Evolutionary conservation across 257 asterid species (phyloP).

Genomic region (Gynochthodes officinalis): DNA sequence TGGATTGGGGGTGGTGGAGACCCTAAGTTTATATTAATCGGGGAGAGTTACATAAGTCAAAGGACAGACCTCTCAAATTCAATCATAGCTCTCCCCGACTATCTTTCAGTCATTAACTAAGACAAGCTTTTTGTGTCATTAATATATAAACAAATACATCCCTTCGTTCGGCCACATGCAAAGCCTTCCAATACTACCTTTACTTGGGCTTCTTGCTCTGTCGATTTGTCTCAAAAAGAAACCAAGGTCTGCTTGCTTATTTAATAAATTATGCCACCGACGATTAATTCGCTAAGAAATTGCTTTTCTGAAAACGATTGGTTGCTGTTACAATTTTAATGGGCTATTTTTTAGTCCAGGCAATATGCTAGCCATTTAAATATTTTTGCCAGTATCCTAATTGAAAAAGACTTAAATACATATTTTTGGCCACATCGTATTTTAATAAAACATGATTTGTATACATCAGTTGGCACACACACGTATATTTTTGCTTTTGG

Average conservation of each 20-base stretch:
- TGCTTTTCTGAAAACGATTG: constrained; percentile 23
- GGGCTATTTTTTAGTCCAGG: not conserved
- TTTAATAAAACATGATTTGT: too few relatives aligned
- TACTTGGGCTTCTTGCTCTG: not conserved
- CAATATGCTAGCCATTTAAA: not conserved
- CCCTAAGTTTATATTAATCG: constrained; percentile 21
- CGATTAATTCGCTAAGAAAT: constrained; percentile 6
- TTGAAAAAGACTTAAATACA: not conserved
- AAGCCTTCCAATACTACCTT: constrained; percentile 5
- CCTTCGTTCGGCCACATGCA: too few relatives aligned
- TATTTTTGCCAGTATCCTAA: not conserved
- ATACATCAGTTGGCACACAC: too few relatives aligned
- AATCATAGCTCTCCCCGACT: constrained; percentile 26
- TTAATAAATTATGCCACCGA: constrained; percentile 28
- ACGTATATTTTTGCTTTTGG: too few relatives aligned
- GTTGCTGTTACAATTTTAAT: constrained; percentile 10
- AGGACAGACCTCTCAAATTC: constrained; percentile 31
- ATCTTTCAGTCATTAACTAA: constrained; percentile 22
- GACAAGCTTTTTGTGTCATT: constrained; percentile 25
- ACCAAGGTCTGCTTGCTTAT: constrained; percentile 32
- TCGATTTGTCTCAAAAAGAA: constrained; percentile 18
- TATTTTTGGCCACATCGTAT: too few relatives aligned
- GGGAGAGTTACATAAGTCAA: constrained; percentile 51
- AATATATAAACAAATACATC: constrained; percentile 16
- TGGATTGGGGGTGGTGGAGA: constrained; percentile 25